Percentiles rank a stretch among this genome's conserved stretches.
Conservation (phyloP, 805 yeast genomes). For the Ogataea saltuana region DNA sequence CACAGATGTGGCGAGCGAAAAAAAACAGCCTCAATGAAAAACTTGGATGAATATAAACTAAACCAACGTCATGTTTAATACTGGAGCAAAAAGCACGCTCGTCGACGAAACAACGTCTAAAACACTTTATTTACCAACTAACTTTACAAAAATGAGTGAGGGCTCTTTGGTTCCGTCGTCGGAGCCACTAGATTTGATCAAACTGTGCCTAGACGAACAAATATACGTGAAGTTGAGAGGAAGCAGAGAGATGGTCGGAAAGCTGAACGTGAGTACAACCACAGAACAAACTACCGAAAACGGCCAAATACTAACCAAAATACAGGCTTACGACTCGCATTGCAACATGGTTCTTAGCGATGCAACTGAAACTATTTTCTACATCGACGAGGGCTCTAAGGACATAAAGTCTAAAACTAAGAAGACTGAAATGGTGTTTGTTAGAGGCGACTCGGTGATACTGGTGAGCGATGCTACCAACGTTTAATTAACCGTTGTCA, state of each 20-base stretch:
- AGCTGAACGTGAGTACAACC: slow-evolving; percentile 61
- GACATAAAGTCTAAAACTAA: slow-evolving; percentile 49
- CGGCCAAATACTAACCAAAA: slow-evolving; percentile 16
- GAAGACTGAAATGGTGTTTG: slow-evolving; percentile 84
- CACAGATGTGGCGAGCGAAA: slow-evolving; percentile 5
- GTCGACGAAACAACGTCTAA: neutral
- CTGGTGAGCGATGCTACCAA: slow-evolving; percentile 52
- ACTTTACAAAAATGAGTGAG: slow-evolving; percentile 30
- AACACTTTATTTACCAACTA: too few relatives aligned
- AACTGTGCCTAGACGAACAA: slow-evolving; percentile 81
- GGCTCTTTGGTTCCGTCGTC: slow-evolving; percentile 33
- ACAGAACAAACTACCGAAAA: neutral
- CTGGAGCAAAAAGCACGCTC: too few relatives aligned
- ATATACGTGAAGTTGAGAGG: slow-evolving; percentile 91
- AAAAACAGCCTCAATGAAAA: neutral
- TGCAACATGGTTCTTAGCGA: slow-evolving; percentile 95
- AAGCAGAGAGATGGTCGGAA: slow-evolving; percentile 88
- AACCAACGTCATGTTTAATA: too few relatives aligned
- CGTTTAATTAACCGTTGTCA: slow-evolving; percentile 20
- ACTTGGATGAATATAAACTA: neutral
- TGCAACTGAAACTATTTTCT: slow-evolving; percentile 80
- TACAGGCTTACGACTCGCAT: slow-evolving; percentile 85
- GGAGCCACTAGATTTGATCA: slow-evolving; percentile 90
- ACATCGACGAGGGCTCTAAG: slow-evolving; percentile 49
- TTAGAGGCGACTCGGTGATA: slow-evolving; percentile 97